Percentiles rank a stretch among this genome's conserved stretches.
These are phyloP conservation scores for Helotiales sp. DNA, from an alignment of 2,329 filamentous ascomycete genomes.

Conservation along the genomic window DNA sequence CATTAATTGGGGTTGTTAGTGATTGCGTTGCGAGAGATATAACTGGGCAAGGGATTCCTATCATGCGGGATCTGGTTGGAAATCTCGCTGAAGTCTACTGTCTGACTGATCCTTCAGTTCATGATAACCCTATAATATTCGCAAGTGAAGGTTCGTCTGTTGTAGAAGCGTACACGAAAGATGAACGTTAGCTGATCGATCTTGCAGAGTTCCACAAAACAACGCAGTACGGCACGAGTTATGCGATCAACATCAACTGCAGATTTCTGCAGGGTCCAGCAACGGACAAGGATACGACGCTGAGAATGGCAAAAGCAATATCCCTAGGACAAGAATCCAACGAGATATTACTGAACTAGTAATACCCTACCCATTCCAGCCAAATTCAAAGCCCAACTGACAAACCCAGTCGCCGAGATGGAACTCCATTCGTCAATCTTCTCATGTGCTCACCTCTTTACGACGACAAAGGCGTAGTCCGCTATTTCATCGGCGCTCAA, in stretches of 20 bases:
- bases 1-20: slow-evolving; percentile 70
- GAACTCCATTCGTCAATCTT: slow-evolving; percentile 69
- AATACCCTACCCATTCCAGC: neutral
- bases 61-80: slow-evolving; percentile 70
- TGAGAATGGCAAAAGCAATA: slow-evolving; percentile 65
- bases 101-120: slow-evolving; percentile 71
- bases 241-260: slow-evolving; percentile 76
- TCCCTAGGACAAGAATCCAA: slow-evolving; percentile 68
- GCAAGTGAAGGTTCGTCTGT: slow-evolving; percentile 67
- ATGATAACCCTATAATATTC: slow-evolving; percentile 77
- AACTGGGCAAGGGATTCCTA: slow-evolving; percentile 66
- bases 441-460: slow-evolving; percentile 66
- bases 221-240: slow-evolving; percentile 74
- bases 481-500: slow-evolving; percentile 69
- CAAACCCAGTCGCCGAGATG: slow-evolving; percentile 56
- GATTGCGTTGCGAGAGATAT: slow-evolving; percentile 69
- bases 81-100: slow-evolving; percentile 78
- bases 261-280: slow-evolving; percentile 76
- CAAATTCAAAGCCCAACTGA: neutral
- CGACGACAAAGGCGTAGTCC: slow-evolving; percentile 62
- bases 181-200: neutral
- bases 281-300: slow-evolving; percentile 65
- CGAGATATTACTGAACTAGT: slow-evolving; percentile 74
- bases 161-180: neutral
- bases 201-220: slow-evolving; percentile 70